Conservation (phyloP, 2,329 filamentous ascomycete species). For the Acrocalymma vagum region DNA sequence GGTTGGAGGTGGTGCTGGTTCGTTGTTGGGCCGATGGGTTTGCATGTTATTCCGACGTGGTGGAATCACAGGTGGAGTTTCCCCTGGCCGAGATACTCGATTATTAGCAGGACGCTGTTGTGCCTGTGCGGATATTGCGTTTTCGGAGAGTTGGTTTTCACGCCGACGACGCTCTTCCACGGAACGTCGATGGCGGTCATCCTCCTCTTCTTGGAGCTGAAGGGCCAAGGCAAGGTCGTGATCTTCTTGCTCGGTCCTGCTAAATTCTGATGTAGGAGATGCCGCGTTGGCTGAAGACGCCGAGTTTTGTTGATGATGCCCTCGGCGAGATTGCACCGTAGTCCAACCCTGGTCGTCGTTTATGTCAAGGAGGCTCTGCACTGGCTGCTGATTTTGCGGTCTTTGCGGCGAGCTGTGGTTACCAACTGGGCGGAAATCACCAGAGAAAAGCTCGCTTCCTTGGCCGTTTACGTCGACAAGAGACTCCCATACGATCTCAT, state of each 20-base stretch:
- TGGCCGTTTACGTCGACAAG: constrained; percentile 88
- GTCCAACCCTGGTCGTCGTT: constrained; percentile 62
- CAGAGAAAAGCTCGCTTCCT: constrained; percentile 83
- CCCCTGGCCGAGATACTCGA: constrained; percentile 35
- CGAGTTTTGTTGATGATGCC: constrained; percentile 32
- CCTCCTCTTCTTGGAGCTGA: constrained; percentile 94
- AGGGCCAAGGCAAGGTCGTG: constrained; percentile 85
- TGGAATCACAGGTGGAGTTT: constrained; percentile 55
- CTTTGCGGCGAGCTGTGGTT: constrained; percentile 50
- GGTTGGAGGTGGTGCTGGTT: constrained; percentile 67
- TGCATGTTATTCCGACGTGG: constrained; percentile 50
- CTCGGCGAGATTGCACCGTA: constrained; percentile 56
- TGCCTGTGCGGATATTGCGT: constrained; percentile 66
- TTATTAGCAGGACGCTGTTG: constrained; percentile 34
- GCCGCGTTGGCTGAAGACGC: constrained; percentile 21
- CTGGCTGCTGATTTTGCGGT: constrained; percentile 35
- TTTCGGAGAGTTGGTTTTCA: constrained; percentile 74
- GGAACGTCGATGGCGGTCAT: constrained; percentile 73
- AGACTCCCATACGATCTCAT: constrained; percentile 96
- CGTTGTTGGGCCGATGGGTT: constrained; percentile 47
- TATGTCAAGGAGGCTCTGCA: constrained; percentile 36
- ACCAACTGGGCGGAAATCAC: constrained; percentile 88
- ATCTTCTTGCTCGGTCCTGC: constrained; percentile 78
- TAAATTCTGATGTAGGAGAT: constrained; percentile 37
- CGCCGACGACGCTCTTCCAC: constrained; percentile 68